Conservation (phyloP, 768 basidiomycete genomes). For the Trametes maxima region DNA sequence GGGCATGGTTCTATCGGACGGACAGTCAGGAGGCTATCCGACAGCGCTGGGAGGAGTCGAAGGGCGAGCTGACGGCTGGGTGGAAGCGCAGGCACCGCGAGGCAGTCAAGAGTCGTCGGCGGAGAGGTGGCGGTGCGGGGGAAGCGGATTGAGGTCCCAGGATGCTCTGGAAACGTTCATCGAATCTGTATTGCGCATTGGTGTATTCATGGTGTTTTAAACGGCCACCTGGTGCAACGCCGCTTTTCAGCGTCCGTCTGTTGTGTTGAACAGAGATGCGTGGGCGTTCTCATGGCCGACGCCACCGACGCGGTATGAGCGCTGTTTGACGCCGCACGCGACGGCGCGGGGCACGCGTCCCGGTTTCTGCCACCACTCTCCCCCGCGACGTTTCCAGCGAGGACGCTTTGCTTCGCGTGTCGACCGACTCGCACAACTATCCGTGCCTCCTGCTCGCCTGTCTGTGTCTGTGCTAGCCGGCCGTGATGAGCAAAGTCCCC, state of each 20-base stretch:
- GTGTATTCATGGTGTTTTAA: too few relatives aligned
- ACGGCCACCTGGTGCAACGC: too few relatives aligned
- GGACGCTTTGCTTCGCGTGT: too few relatives aligned
- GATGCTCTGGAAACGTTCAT: neutral
- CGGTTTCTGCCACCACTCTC: too few relatives aligned
- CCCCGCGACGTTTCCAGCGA: too few relatives aligned
- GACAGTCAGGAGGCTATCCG: constrained; percentile 62
- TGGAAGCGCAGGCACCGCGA: constrained; percentile 82
- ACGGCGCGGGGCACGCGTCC: neutral
- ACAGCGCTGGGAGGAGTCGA: constrained; percentile 69
- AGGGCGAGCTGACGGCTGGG: constrained; percentile 65
- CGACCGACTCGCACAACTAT: too few relatives aligned
- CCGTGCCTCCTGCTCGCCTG: neutral
- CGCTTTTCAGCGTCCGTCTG: too few relatives aligned
- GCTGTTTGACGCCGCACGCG: too few relatives aligned
- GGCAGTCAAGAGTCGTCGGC: constrained; percentile 64
- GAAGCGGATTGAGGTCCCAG: constrained; percentile 31
- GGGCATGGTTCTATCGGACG: constrained; percentile 51
- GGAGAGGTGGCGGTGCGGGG: constrained; percentile 52
- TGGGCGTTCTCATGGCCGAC: too few relatives aligned
- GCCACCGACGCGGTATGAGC: too few relatives aligned
- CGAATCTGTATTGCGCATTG: neutral
- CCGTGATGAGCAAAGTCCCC: constrained; percentile 24
- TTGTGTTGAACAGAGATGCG: too few relatives aligned
- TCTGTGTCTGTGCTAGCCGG: neutral